phyloP scores from a whole-genome alignment of 2,329 filamentous ascomycete genomes.

The Fusarium odoratissimum region DNA sequence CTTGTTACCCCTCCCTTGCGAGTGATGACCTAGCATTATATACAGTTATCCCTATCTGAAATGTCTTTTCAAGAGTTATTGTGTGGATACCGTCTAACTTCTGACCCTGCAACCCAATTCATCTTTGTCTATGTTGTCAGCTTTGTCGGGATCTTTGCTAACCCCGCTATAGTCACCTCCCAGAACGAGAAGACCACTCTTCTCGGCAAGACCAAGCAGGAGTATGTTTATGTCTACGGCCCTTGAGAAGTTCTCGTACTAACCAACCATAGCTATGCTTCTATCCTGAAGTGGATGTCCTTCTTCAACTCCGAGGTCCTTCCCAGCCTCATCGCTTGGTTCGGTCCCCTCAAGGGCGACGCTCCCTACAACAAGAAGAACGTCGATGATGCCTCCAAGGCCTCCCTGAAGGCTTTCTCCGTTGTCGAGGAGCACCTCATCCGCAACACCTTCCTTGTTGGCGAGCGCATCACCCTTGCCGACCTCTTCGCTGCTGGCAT shows the following conservation, averaged over 20 bases:
- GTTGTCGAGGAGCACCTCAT: conserved; percentile 89
- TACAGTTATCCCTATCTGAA: conserved; percentile 99
- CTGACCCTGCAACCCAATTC: conserved; percentile 64
- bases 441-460: conserved; percentile 95
- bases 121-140: conserved; percentile 45
- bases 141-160: conserved; percentile 46
- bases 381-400: conserved; percentile 83
- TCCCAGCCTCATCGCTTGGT: conserved; percentile 79
- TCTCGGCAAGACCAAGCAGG: conserved; percentile 99
- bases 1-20: conserved; percentile 32
- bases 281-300: conserved; percentile 98
- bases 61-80: conserved; percentile 55
- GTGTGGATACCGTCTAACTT: conserved; percentile 94
- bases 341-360: conserved; percentile 84
- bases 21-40: conserved; percentile 81
- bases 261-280: conserved; percentile 75
- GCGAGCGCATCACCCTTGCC: conserved; percentile 96
- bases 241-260: not conserved
- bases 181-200: conserved; percentile 99
- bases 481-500: conserved; percentile 87
- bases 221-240: conserved; percentile 66
- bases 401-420: conserved; percentile 72
- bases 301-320: conserved; percentile 93
- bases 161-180: conserved; percentile 79
- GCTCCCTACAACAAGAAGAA: conserved; percentile 97